Percentiles rank a stretch among this genome's conserved stretches.
These are phyloP conservation scores for Candida krabiensis DNA, from an alignment of 805 yeast genomes.

Conservation along the genomic window DNA sequence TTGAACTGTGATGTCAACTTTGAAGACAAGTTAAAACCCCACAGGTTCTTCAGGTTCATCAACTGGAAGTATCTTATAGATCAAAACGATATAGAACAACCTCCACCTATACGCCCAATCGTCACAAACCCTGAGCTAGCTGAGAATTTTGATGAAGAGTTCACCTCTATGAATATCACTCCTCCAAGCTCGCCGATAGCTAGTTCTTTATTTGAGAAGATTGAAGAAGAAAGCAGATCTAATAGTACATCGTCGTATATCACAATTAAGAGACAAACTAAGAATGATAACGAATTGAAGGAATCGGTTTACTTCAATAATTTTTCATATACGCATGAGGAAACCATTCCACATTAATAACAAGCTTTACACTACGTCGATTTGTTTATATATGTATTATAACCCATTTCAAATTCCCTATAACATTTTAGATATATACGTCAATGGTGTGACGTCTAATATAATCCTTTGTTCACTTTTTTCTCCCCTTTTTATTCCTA, in stretches of 20 bases:
- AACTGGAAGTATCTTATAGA: constrained; percentile 62
- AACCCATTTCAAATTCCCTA: too few species aligned
- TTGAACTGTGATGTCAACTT: constrained; percentile 56
- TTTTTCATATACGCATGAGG: constrained; percentile 33
- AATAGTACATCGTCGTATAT: constrained; percentile 33
- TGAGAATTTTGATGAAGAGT: constrained; percentile 79
- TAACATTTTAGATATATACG: constrained; percentile 1
- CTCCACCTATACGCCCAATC: constrained; percentile 86
- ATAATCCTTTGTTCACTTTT: constrained; percentile 3
- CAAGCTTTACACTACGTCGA: too few species aligned
- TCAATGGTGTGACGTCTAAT: too few species aligned
- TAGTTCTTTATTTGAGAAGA: constrained; percentile 25
- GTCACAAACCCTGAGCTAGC: constrained; percentile 80
- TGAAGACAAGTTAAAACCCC: constrained; percentile 51
- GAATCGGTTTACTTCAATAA: constrained; percentile 35
- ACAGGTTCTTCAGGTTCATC: constrained; percentile 73
- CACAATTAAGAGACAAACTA: constrained; percentile 30
- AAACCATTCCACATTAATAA: constrained; percentile 8
- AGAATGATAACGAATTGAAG: constrained; percentile 21
- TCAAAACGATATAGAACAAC: constrained; percentile 49
- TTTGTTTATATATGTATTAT: too few species aligned
- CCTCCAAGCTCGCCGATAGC: constrained; percentile 36
- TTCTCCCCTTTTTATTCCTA: constrained; percentile 12
- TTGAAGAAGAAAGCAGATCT: constrained; percentile 31
- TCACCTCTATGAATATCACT: constrained; percentile 65